Evolutionary conservation across 768 basidiomycete species (phyloP).

Genomic region (Epithele typhae): DNA sequence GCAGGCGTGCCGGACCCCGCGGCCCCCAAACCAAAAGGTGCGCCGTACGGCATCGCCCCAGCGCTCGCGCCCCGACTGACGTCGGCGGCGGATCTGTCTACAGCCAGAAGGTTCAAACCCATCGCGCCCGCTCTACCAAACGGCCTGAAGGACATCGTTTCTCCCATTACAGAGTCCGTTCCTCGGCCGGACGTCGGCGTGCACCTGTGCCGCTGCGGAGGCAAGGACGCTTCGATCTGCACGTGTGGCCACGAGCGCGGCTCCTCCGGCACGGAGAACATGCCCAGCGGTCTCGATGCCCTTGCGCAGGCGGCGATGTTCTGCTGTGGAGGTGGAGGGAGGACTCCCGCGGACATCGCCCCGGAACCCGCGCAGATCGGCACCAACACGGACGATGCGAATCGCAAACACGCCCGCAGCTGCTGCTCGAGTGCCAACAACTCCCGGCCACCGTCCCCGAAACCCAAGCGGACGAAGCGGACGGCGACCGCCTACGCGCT

Average conservation of each 20-base stretch:
- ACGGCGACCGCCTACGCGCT: too few relatives aligned
- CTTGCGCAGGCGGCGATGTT: slow-evolving; percentile 34
- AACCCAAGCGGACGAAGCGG: slow-evolving; percentile 11
- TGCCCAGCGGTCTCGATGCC: slow-evolving; percentile 24
- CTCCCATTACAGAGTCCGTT: slow-evolving; percentile 2
- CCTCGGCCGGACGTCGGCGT: neutral
- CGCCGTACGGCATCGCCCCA: too few relatives aligned
- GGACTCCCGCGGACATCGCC: too few relatives aligned
- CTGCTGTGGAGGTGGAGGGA: slow-evolving; percentile 14
- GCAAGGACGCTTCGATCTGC: slow-evolving; percentile 10
- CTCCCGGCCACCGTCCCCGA: slow-evolving; percentile 5
- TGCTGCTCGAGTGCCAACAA: slow-evolving; percentile 6
- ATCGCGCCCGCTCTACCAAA: slow-evolving; percentile 71
- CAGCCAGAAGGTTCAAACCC: slow-evolving; percentile 67
- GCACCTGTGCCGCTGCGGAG: slow-evolving; percentile 12
- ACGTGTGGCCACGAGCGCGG: slow-evolving; percentile 12
- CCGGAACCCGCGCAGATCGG: too few relatives aligned
- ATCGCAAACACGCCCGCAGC: slow-evolving; percentile 9
- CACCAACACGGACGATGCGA: neutral
- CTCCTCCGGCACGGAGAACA: slow-evolving; percentile 12
- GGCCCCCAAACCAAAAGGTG: slow-evolving; percentile 35
- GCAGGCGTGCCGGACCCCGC: neutral
- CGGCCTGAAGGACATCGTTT: slow-evolving; percentile 55
- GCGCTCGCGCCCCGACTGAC: too few relatives aligned
- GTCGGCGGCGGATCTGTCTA: neutral